phyloP scores from a whole-genome alignment of 768 basidiomycete species.

The Amanita phalloides region DNA sequence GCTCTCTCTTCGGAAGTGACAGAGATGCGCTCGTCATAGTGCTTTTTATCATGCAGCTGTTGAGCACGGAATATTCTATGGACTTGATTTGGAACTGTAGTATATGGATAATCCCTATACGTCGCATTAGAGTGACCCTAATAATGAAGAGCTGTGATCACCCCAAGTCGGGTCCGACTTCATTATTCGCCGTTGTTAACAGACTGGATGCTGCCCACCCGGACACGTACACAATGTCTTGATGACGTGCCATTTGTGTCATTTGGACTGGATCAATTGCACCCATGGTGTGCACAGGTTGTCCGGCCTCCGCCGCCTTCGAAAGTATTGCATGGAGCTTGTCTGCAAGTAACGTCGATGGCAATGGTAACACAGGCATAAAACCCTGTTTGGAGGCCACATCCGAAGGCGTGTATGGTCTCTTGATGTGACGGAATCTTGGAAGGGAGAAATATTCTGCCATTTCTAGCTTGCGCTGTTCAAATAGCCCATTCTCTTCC shows the following conservation, averaged over 20 bases:
- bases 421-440: slow-evolving; percentile 61
- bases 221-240: slow-evolving; percentile 85
- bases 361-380: slow-evolving; percentile 66
- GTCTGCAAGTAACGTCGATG: slow-evolving; percentile 70
- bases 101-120: slow-evolving; percentile 85
- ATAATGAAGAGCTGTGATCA: slow-evolving; percentile 24
- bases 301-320: slow-evolving; percentile 47
- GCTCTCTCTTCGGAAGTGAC: slow-evolving; percentile 51
- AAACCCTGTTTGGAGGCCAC: slow-evolving; percentile 89
- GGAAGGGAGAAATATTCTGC: slow-evolving; percentile 65
- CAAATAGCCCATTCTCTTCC: slow-evolving; percentile 49
- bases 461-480: slow-evolving; percentile 51
- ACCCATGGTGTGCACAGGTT: slow-evolving; percentile 84
- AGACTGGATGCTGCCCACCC: slow-evolving; percentile 88
- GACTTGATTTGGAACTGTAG: slow-evolving; percentile 93
- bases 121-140: neutral
- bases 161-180: slow-evolving; percentile 91
- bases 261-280: slow-evolving; percentile 91
- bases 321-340: slow-evolving; percentile 69
- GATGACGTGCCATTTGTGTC: slow-evolving; percentile 86
- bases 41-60: slow-evolving; percentile 86
- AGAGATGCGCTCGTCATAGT: slow-evolving; percentile 77
- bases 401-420: slow-evolving; percentile 70
- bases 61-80: slow-evolving; percentile 88
- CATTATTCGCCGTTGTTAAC: slow-evolving; percentile 82